These are phyloP conservation scores for Zea luxurians DNA, from an alignment of 176 grass and related monocot genomes.

Conservation along the genomic window DNA sequence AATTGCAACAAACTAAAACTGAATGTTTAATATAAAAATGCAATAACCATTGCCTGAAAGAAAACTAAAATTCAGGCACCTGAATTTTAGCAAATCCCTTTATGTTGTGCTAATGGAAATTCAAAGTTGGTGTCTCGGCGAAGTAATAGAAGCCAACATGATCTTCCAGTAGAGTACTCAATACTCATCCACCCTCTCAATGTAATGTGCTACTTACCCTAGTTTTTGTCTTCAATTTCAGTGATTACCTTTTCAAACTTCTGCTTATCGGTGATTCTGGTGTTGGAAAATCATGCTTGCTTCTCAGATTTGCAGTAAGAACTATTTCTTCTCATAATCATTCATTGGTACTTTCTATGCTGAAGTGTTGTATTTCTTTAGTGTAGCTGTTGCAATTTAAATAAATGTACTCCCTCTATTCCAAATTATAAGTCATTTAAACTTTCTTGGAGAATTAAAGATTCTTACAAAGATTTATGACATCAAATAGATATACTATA, in stretches of 20 bases:
- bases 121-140: background rate
- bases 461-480: no score
- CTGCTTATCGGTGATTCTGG: conserved; percentile 72
- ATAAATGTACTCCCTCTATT: background rate
- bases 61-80: no score
- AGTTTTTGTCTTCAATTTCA: conserved; percentile 28
- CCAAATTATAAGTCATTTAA: no score
- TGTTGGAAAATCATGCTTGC: conserved; percentile 67
- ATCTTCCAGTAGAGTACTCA: background rate
- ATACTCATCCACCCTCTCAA: background rate
- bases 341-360: background rate
- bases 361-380: background rate
- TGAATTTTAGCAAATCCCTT: no score
- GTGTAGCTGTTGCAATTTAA: background rate
- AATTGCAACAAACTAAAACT: no score
- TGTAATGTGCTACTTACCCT: background rate
- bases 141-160: background rate
- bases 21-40: no score
- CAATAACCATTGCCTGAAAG: no score
- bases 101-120: background rate
- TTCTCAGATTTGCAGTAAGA: conserved; percentile 64
- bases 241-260: conserved; percentile 67
- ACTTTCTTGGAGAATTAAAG: no score
- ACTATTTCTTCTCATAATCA: background rate
- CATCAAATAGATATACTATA: no score